Evolutionary conservation across 768 basidiomycete genomes (phyloP).

Genomic region (Boletus sp.): DNA sequence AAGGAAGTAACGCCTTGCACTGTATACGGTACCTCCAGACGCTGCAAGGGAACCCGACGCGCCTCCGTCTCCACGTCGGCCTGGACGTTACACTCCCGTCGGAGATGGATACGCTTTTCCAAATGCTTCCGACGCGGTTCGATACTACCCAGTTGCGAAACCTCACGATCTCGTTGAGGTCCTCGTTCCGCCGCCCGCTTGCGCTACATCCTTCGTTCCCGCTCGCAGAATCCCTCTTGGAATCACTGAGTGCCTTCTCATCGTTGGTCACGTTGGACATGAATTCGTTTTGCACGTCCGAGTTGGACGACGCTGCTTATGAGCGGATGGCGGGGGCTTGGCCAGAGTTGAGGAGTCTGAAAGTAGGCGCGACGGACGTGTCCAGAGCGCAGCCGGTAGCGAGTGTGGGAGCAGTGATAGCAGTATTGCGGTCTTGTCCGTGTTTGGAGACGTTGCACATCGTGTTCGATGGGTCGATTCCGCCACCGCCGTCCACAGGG

Average conservation of each 20-base stretch:
- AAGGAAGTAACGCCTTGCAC: neutral
- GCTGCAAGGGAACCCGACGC: constrained; percentile 1
- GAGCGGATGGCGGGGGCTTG: constrained; percentile 4
- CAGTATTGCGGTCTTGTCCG: constrained; percentile 11
- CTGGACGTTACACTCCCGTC: neutral
- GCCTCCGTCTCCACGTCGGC: constrained; percentile 1
- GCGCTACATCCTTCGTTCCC: neutral
- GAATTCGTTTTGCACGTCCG: constrained; percentile 6
- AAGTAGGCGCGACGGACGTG: constrained; percentile 4
- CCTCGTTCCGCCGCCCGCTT: neutral
- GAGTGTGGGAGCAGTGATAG: constrained; percentile 11
- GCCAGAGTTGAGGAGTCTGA: constrained; percentile 10
- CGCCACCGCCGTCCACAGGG: neutral
- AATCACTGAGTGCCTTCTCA: constrained; percentile 6
- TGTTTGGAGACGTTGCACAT: constrained; percentile 10
- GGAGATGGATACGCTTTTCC: constrained; percentile 11
- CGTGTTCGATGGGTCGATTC: constrained; percentile 14
- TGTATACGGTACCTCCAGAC: constrained; percentile 11
- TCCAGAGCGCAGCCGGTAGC: constrained; percentile 4
- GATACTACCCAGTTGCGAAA: neutral
- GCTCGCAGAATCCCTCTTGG: constrained; percentile 1
- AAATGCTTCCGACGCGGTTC: constrained; percentile 3
- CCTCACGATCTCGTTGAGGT: constrained; percentile 8
- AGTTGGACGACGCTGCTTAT: constrained; percentile 12
- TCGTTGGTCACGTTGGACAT: constrained; percentile 7